phyloP scores from a whole-genome alignment of 208 protist genomes.

The Tritrichomonas musculus region DNA sequence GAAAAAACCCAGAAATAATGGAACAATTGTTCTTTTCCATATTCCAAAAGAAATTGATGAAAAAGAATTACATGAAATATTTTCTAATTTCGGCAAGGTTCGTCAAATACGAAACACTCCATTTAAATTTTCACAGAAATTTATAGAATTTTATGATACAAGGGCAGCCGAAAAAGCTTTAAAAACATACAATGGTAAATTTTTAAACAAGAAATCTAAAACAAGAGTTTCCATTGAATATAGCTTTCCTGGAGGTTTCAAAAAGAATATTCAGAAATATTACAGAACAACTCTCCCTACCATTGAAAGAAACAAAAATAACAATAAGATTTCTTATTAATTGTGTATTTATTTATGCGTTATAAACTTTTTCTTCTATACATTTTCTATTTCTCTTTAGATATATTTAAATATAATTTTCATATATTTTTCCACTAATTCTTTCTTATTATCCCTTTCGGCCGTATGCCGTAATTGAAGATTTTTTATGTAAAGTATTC shows the following conservation, averaged over 20 bases:
- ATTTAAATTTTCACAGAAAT: not conserved
- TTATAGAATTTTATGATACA: not conserved
- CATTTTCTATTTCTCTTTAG: no score
- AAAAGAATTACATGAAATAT: not conserved
- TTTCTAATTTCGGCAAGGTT: not conserved
- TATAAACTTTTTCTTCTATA: no score
- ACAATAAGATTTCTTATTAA: no score
- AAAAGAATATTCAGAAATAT: not conserved
- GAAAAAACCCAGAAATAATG: not conserved
- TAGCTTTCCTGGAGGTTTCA: not conserved
- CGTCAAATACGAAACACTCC: not conserved
- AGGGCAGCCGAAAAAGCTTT: not conserved
- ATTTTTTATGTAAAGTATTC: no score
- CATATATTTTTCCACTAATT: no score
- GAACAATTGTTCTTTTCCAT: constrained; percentile 19
- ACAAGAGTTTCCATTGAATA: not conserved
- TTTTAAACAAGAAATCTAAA: not conserved
- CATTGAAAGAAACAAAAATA: no score
- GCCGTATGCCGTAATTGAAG: no score
- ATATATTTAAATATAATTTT: no score
- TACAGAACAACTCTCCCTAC: no score
- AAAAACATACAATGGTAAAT: not conserved
- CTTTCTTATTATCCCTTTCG: no score
- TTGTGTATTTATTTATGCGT: no score
- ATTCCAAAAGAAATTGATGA: not conserved